phyloP scores from a whole-genome alignment of 1,284 basidiomycete genomes.

The Naganishia albida region DNA sequence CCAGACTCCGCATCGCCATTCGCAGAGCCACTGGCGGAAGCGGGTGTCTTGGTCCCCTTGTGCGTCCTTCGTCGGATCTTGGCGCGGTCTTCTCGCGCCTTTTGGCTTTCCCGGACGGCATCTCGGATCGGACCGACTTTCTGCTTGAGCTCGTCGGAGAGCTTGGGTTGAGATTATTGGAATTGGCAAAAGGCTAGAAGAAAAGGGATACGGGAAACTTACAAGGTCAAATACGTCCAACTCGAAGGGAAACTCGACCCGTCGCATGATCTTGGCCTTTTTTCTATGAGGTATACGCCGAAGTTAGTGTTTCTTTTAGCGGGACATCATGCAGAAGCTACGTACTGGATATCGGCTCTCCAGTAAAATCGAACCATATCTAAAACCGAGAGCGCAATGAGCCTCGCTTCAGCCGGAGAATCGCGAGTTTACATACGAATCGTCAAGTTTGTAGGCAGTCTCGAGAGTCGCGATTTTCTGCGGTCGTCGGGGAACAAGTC shows the following conservation, averaged over 20 bases:
- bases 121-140: slow-evolving; percentile 71
- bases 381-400: slow-evolving; percentile 35
- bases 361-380: slow-evolving; percentile 95
- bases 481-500: too few relatives aligned
- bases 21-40: neutral
- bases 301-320: neutral
- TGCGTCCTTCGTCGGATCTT: slow-evolving; percentile 76
- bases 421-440: slow-evolving; percentile 58
- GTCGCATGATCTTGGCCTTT: slow-evolving; percentile 92
- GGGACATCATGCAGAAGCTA: slow-evolving; percentile 1
- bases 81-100: slow-evolving; percentile 78
- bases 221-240: slow-evolving; percentile 81
- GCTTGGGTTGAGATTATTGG: slow-evolving; percentile 31
- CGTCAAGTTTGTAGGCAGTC: slow-evolving; percentile 80
- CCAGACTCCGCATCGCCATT: slow-evolving; percentile 9
- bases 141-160: slow-evolving; percentile 73
- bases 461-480: slow-evolving; percentile 71
- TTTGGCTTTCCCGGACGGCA: slow-evolving; percentile 74
- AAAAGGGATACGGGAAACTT: slow-evolving; percentile 19
- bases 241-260: slow-evolving; percentile 82
- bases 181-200: neutral
- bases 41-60: slow-evolving; percentile 46
- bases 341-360: slow-evolving; percentile 74
- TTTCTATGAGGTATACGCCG: slow-evolving; percentile 54
- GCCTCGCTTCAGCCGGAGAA: neutral